Conservation (phyloP, 495 filamentous ascomycete genomes). For the Tuber melanosporum region DNA sequence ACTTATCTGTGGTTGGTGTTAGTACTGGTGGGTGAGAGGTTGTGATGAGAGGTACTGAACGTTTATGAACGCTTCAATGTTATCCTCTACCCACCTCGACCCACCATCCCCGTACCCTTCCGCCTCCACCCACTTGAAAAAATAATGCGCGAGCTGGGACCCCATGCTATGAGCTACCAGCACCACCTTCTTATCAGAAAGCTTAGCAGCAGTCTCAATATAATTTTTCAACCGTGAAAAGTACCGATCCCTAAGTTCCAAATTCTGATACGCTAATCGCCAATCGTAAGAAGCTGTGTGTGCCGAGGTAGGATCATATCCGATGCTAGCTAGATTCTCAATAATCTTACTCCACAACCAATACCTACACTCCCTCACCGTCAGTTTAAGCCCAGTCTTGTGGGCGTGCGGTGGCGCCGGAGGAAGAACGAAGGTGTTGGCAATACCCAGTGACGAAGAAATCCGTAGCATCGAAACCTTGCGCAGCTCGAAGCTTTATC, state of each 20-base stretch:
- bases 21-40: conserved; percentile 2
- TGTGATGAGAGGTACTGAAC: conserved; percentile 16
- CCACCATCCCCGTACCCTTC: conserved; percentile 72
- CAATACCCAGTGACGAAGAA: conserved; percentile 67
- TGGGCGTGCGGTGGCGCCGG: background rate
- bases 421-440: conserved; percentile 1
- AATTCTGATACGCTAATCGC: conserved; percentile 85
- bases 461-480: conserved; percentile 98
- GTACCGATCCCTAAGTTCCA: conserved; percentile 86
- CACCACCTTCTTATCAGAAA: conserved; percentile 69
- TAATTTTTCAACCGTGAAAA: conserved; percentile 83
- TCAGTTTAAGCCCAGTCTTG: conserved; percentile 5
- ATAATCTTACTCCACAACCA: conserved; percentile 99
- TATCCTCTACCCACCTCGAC: conserved; percentile 77
- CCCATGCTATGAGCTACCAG: conserved; percentile 97
- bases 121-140: conserved; percentile 94
- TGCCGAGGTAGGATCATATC: conserved; percentile 92
- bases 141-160: conserved; percentile 89
- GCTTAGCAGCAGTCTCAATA: conserved; percentile 69
- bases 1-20: conserved; percentile 52
- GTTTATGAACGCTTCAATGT: conserved; percentile 94
- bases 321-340: conserved; percentile 89
- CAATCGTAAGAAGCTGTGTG: conserved; percentile 96
- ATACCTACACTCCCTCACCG: conserved; percentile 58
- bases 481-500: conserved; percentile 87